Percentiles rank a stretch among this genome's conserved stretches.
Evolutionary conservation across 225 moss, liverwort and hornwort genomes (phyloP).

Genomic region (Rhytidiadelphus loreus): DNA sequence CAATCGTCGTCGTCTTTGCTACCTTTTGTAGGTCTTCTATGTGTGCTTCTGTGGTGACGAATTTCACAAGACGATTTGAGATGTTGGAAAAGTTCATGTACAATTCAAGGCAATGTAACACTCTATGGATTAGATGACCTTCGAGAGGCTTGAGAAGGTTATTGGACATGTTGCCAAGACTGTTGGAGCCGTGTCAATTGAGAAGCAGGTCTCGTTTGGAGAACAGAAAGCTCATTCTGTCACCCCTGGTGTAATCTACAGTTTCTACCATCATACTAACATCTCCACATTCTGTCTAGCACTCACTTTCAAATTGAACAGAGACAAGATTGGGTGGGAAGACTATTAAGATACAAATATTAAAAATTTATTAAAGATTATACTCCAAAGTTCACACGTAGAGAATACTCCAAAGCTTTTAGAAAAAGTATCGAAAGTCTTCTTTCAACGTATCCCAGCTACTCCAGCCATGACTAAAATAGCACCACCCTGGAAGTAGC

Average conservation of each 20-base stretch:
- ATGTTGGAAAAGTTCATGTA: background rate
- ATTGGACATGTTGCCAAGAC: background rate
- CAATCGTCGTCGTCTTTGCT: background rate
- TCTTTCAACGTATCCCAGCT: constrained; percentile 9
- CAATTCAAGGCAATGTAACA: background rate
- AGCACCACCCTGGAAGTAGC: constrained; percentile 66
- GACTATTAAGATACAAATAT: background rate
- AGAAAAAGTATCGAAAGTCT: background rate
- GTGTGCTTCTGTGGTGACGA: background rate
- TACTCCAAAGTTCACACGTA: background rate
- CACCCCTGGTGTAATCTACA: background rate
- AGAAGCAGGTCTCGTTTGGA: background rate
- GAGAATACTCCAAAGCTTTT: background rate
- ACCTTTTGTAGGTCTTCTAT: background rate
- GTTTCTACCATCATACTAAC: background rate
- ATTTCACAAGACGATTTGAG: background rate
- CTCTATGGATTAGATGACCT: background rate
- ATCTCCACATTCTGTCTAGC: background rate
- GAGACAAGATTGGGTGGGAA: background rate
- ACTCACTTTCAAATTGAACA: background rate
- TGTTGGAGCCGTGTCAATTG: background rate
- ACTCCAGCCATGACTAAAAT: constrained; percentile 84
- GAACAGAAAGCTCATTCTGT: background rate
- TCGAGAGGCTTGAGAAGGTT: background rate
- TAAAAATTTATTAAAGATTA: background rate